Evolutionary conservation across 441 rosid species (phyloP), one percentile per base, ranked within the genome.

Genomic region (Melastoma candidum): DNA sequence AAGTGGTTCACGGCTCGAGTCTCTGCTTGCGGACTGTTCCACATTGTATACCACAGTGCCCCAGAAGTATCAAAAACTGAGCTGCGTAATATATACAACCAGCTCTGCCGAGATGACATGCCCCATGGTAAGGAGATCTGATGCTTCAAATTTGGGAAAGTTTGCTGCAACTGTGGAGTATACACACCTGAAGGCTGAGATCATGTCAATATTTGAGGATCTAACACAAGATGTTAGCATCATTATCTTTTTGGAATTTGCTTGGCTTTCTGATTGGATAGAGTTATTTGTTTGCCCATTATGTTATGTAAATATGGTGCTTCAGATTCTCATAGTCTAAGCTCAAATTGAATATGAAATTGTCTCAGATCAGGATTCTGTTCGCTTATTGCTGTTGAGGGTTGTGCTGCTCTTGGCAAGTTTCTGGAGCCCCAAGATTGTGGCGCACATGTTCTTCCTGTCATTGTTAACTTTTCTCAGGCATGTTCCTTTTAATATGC

Each of bases 41-140:
- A 85, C 65, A 76, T 88, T 63, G 97, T 94, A 8, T 92, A 85
- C 71, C 81, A 84, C 47, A 87, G 89, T 61, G 89, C 92, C 46
- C 63, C 81, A 0, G 94, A 92, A 62, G 65, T 59, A 9, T 39
- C 79, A 49, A 92, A 82, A 73, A 74, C 85, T 11, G 98, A 92
- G 69, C 74, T 92, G 46, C 73, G 94, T 47, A 27, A 79, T 27
- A 75, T 76, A 56, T 92, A 88, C 69, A 58, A 75, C 63, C 95
- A 79, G 57, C 67, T 88, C 53, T 92, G 98, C 64, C 92, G 81
- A 73, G 95, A 92, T 77, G 96, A 92, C 71, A 88, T 92, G 96
- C n/a, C 96, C 98, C n/a, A 92, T 87, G 98, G 96, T 92, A 60
- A 76, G 98, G 57, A 88, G 97, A 66, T 84, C 97, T 71, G 97